A percentile compares a stretch with the other conserved stretches of the same genome.
These are phyloP conservation scores for Carex scoparia DNA, from an alignment of 176 grass and related monocot species.

Conservation along the genomic window DNA sequence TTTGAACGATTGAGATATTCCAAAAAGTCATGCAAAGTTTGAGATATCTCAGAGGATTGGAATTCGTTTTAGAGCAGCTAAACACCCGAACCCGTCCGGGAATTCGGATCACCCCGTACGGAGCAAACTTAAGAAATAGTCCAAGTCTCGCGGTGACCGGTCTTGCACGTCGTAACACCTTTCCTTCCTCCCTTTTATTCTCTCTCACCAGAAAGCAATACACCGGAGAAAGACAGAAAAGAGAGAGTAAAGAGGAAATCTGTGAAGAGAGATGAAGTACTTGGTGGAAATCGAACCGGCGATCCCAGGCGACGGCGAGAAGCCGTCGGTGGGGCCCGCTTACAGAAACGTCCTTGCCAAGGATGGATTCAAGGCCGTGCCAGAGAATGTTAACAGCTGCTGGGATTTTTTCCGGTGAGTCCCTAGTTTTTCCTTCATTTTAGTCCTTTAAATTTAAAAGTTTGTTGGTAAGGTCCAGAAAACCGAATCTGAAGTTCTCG, in stretches of 20 bases:
- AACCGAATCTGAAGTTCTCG: neutral
- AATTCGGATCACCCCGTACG: too few relatives aligned
- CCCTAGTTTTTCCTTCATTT: neutral
- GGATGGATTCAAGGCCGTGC: slow-evolving; percentile 48
- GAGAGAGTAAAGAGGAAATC: neutral
- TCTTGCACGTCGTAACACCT: neutral
- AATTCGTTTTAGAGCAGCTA: neutral
- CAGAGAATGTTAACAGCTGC: slow-evolving; percentile 39
- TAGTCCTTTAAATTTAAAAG: neutral
- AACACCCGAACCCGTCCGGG: neutral
- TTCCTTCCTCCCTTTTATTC: neutral
- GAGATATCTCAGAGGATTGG: too few relatives aligned
- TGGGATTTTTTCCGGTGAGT: slow-evolving; percentile 88
- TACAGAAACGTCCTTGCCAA: slow-evolving; percentile 63
- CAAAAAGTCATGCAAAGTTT: too few relatives aligned
- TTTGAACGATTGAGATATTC: too few relatives aligned
- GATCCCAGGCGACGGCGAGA: neutral
- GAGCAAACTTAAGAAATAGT: neutral
- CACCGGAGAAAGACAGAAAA: neutral
- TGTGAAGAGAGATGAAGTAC: slow-evolving; percentile 44
- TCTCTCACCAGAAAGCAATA: neutral
- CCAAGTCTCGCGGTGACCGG: neutral
- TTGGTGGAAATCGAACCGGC: slow-evolving; percentile 61
- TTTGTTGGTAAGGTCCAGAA: neutral
- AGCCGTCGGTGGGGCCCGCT: slow-evolving; percentile 41